phyloP scores from a whole-genome alignment of 208 protist species.

The Balamuthia mandrillaris region DNA sequence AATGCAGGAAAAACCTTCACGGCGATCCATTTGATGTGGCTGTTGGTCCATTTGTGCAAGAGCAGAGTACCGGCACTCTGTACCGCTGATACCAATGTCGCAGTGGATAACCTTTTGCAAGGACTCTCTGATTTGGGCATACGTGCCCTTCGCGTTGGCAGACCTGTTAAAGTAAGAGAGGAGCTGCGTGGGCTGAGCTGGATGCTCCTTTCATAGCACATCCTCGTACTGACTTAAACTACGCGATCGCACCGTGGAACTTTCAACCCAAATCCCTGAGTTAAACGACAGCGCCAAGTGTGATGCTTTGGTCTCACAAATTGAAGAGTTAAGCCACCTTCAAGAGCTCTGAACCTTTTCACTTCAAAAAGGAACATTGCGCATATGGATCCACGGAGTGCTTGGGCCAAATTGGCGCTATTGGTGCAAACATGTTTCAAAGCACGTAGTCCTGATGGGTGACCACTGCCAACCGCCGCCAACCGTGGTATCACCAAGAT shows the following conservation, averaged over 20 bases:
- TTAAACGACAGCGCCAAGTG: too few species aligned
- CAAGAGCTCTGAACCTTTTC: too few species aligned
- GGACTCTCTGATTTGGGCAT: conserved; percentile 10
- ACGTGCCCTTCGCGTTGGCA: conserved; percentile 22
- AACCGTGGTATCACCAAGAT: conserved; percentile 29
- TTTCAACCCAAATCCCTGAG: too few species aligned
- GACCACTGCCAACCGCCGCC: conserved; percentile 47
- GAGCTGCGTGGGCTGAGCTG: conserved; percentile 8
- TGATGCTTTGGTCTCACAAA: too few species aligned
- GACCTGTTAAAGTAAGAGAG: conserved; percentile 6
- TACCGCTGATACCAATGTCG: conserved; percentile 40
- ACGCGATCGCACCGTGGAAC: not conserved
- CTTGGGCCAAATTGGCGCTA: conserved; percentile 15
- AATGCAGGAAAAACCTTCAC: not conserved
- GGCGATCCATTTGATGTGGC: conserved; percentile 27
- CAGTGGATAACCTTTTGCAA: conserved; percentile 30
- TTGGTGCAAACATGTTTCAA: not conserved
- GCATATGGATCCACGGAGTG: conserved; percentile 35
- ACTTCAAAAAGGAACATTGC: too few species aligned
- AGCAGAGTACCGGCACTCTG: not conserved
- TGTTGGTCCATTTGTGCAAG: not conserved
- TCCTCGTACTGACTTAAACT: not conserved
- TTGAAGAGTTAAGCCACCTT: too few species aligned
- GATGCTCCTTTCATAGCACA: not conserved
- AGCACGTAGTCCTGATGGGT: conserved; percentile 39